Conservation (phyloP, 345 rosid genomes). For the Murraya koenigii region DNA sequence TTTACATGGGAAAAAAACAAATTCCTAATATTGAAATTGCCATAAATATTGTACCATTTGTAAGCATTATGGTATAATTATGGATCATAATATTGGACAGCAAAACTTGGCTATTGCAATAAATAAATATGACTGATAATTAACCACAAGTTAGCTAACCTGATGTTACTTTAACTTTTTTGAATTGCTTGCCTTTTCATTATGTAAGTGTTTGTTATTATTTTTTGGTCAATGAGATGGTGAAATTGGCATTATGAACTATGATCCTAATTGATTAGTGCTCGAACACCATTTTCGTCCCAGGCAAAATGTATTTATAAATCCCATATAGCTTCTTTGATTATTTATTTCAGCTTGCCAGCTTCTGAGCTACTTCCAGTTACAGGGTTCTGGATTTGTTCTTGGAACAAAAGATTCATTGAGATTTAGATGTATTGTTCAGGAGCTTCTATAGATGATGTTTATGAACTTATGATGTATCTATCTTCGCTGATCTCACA, state of each 20-base stretch:
- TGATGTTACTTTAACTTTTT: background rate
- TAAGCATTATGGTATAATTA: too few relatives aligned
- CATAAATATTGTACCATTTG: background rate
- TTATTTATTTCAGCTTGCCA: too few relatives aligned
- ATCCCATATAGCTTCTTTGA: background rate
- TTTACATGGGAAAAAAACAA: background rate
- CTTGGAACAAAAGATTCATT: background rate
- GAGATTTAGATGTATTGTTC: background rate
- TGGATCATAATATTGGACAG: too few relatives aligned
- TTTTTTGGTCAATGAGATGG: background rate
- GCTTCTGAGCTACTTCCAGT: too few relatives aligned
- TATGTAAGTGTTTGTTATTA: background rate
- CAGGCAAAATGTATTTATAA: background rate
- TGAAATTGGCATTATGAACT: background rate
- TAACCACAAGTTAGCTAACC: background rate
- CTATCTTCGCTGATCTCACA: background rate
- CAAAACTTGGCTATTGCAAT: too few relatives aligned
- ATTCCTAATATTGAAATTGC: background rate
- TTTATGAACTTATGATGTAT: background rate
- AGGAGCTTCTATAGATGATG: background rate
- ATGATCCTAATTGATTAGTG: background rate
- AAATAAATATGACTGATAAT: too few relatives aligned
- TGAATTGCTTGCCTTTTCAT: background rate
- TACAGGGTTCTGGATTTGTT: too few relatives aligned
- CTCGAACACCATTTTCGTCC: background rate